phyloP scores from a whole-genome alignment of 2,329 filamentous ascomycete genomes.

The Alternaria tenuissima region DNA sequence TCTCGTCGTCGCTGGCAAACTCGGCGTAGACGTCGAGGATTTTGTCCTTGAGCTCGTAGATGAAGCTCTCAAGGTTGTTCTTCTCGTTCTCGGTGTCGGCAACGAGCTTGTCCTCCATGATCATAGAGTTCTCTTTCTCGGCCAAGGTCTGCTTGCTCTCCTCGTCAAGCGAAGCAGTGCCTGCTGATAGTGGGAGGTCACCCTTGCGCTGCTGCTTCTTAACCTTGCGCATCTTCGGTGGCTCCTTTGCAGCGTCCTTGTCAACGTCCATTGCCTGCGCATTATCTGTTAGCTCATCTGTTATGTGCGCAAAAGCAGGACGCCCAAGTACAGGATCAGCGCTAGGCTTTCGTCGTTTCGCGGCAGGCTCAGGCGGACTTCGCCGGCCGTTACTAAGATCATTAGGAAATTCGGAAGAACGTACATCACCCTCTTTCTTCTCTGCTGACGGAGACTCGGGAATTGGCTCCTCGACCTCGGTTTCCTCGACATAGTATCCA shows the following conservation, averaged over 20 bases:
- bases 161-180: conserved; percentile 80
- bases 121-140: conserved; percentile 90
- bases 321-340: conserved; percentile 35
- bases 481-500: conserved; percentile 97
- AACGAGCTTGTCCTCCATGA: conserved; percentile 98
- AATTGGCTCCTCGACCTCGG: conserved; percentile 94
- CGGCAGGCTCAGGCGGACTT: conserved; percentile 35
- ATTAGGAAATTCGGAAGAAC: conserved; percentile 52
- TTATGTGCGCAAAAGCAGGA: conserved; percentile 33
- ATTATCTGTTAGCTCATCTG: conserved; percentile 39
- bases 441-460: conserved; percentile 69
- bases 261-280: conserved; percentile 52
- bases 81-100: conserved; percentile 99
- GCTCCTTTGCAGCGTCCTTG: conserved; percentile 50
- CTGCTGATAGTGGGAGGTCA: conserved; percentile 85
- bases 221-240: conserved; percentile 90
- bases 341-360: conserved; percentile 45
- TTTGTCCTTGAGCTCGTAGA: conserved; percentile 97
- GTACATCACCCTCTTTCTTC: conserved; percentile 74
- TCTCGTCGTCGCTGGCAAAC: conserved; percentile 91
- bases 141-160: conserved; percentile 69
- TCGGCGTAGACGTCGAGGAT: conserved; percentile 90
- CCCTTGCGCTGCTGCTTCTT: conserved; percentile 99
- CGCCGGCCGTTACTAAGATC: conserved; percentile 31
- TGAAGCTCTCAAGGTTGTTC: conserved; percentile 98